Conservation (phyloP, 148 eudicot genomes). For the Dysphania ambrosioides region DNA sequence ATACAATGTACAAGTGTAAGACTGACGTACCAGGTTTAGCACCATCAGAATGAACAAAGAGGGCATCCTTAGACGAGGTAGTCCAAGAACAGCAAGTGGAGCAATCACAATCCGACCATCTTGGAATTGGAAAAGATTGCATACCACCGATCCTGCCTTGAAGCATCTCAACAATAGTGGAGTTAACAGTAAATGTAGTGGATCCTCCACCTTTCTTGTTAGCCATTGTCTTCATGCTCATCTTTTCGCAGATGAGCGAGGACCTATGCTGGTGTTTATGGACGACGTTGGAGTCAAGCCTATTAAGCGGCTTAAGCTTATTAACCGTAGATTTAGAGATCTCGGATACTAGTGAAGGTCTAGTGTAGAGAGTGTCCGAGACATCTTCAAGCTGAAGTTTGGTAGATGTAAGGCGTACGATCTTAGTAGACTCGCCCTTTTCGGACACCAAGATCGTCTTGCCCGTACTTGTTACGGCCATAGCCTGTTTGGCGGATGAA, state of each 20-base stretch:
- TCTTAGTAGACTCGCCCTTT: constrained; percentile 48
- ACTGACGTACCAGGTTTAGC: constrained; percentile 45
- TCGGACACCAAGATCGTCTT: constrained; percentile 66
- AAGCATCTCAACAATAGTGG: constrained; percentile 66
- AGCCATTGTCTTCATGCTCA: not conserved
- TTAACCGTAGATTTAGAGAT: constrained; percentile 50
- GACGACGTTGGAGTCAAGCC: not conserved
- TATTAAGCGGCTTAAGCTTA: constrained; percentile 28
- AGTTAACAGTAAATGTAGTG: constrained; percentile 46
- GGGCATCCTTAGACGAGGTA: constrained; percentile 50
- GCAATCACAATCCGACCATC: constrained; percentile 97
- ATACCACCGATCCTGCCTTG: constrained; percentile 54
- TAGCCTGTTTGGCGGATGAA: constrained; percentile 40
- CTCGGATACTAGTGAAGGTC: constrained; percentile 60
- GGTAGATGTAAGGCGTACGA: constrained; percentile 49
- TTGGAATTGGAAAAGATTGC: constrained; percentile 44
- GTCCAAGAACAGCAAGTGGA: constrained; percentile 64
- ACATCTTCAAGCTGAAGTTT: constrained; percentile 71
- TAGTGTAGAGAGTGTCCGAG: constrained; percentile 79
- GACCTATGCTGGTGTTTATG: not conserved
- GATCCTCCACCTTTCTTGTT: constrained; percentile 13
- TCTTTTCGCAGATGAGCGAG: not conserved
- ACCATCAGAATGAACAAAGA: constrained; percentile 58
- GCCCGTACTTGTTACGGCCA: constrained; percentile 45
- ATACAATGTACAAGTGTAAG: not conserved